Evolutionary conservation across 495 filamentous ascomycete species (phyloP).

Genomic region (Podospora pseudocomata): DNA sequence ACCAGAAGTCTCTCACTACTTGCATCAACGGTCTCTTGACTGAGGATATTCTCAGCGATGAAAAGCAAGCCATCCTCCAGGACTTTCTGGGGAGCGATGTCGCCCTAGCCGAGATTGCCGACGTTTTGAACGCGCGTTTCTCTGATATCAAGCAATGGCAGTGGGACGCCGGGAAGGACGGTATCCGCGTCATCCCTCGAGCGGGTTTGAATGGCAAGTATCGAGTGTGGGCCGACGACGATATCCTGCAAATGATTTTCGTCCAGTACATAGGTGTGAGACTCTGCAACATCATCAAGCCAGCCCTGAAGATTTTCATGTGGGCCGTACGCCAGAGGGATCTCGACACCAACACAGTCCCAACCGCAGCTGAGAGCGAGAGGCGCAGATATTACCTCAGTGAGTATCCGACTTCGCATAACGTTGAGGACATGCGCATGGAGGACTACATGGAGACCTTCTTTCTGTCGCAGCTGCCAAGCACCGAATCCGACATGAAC

Average conservation of each 20-base stretch:
- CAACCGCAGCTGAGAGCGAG: constrained; percentile 15
- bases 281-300: constrained; percentile 53
- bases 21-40: constrained; percentile 54
- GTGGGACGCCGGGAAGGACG: constrained; percentile 49
- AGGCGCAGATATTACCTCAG: constrained; percentile 28
- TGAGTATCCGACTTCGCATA: constrained; percentile 12
- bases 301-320: constrained; percentile 35
- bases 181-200: constrained; percentile 58
- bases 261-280: constrained; percentile 60
- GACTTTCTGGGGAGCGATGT: constrained; percentile 57
- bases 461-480: constrained; percentile 49
- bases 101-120: constrained; percentile 57
- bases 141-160: constrained; percentile 57
- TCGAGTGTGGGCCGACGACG: constrained; percentile 64
- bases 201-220: constrained; percentile 67
- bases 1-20: constrained; percentile 27
- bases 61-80: constrained; percentile 56
- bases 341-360: constrained; percentile 14
- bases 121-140: constrained; percentile 67
- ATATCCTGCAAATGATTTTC: constrained; percentile 62
- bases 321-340: constrained; percentile 23
- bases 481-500: constrained; percentile 38
- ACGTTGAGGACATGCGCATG: constrained; percentile 21
- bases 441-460: constrained; percentile 30
- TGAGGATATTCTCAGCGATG: constrained; percentile 57